Evolutionary conservation across 805 yeast species (phyloP).

Genomic region (Tetrapisispora nanseiensis): DNA sequence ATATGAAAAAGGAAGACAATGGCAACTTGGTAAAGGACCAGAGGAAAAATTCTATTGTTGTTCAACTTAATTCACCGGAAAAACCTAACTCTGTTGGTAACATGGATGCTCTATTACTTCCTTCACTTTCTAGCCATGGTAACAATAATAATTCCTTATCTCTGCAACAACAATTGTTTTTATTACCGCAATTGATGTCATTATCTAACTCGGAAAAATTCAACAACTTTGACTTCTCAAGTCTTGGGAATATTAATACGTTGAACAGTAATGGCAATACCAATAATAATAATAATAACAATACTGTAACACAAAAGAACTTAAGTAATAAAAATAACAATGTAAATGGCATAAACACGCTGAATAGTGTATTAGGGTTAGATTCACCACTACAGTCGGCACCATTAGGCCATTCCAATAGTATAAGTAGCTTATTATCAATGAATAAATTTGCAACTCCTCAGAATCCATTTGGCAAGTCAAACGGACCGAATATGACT

Average conservation of each 20-base stretch:
- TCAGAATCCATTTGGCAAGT: not conserved
- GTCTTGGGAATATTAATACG: not conserved
- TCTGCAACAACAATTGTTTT: conserved; percentile 13
- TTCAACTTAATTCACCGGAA: conserved; percentile 5
- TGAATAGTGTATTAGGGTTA: not conserved
- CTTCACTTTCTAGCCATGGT: conserved; percentile 21
- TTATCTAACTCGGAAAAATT: conserved; percentile 4
- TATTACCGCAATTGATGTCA: conserved; percentile 12
- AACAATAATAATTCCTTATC: conserved; percentile 8
- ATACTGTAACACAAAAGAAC: not conserved
- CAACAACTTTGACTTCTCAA: not conserved
- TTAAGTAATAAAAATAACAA: not conserved
- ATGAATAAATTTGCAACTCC: conserved; percentile 3
- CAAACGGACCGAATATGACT: not conserved
- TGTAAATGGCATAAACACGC: not conserved
- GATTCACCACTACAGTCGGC: conserved; percentile 4
- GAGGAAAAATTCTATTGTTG: conserved; percentile 1
- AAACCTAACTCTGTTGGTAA: conserved; percentile 1
- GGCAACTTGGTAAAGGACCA: not conserved
- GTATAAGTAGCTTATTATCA: conserved; percentile 5
- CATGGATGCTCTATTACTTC: conserved; percentile 17
- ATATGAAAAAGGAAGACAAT: not conserved
- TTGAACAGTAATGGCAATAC: not conserved
- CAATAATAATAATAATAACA: not conserved
- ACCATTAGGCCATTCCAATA: conserved; percentile 1